Evolutionary conservation across 1,284 basidiomycete genomes (phyloP), one percentile per base, ranked within the genome.

Genomic region (Lentinula novae-zelandiae): DNA sequence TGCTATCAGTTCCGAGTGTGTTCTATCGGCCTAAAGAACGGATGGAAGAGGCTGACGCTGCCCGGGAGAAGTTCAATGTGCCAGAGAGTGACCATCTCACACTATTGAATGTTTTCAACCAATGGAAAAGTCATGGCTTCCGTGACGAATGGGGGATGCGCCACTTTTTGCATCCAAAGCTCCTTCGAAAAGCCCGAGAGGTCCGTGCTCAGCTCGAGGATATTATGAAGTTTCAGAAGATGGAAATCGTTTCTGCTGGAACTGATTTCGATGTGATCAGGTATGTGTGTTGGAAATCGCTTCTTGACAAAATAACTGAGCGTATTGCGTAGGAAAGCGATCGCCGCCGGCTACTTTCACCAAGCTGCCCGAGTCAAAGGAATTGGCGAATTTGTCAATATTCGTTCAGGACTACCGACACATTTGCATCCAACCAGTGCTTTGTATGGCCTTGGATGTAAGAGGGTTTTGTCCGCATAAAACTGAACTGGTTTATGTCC

Each of bases 301-400:
- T 31, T 52, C 15, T 39, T 12, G 12, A 2, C 34, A 22, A 1
- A 33, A 0, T 22, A 17, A 40, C 27, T 13, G 15, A 31, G 46
- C 27, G 49, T 31, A 15, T 22, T 49, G 53, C 48, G 38, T 67
- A 95, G 96, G 70, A 99, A 98, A 83, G 95, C 95, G 22, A 98
- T 99, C 68, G 90, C 95, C 51, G 93, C 96, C 13, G 97, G 96
- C 27, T 99, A 98, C 78, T 99, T 99, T 83, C 97, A 99, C 74
- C 97, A 99, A 75, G 96, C 97, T 0, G 96, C 96, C 8, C 82
- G 95, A 65, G 96, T 97, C 46, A 99, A 98, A 78, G 96, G 96
- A 71, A 97, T 99, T 63, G 97, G 96, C 64, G 97, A 99, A 75
- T 99, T 98, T 73, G 93, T 96, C 63, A 98, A 99, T 73, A 93